These are phyloP conservation scores for Didymella pomorum DNA, from an alignment of 2,329 filamentous ascomycete genomes.

Conservation along the genomic window DNA sequence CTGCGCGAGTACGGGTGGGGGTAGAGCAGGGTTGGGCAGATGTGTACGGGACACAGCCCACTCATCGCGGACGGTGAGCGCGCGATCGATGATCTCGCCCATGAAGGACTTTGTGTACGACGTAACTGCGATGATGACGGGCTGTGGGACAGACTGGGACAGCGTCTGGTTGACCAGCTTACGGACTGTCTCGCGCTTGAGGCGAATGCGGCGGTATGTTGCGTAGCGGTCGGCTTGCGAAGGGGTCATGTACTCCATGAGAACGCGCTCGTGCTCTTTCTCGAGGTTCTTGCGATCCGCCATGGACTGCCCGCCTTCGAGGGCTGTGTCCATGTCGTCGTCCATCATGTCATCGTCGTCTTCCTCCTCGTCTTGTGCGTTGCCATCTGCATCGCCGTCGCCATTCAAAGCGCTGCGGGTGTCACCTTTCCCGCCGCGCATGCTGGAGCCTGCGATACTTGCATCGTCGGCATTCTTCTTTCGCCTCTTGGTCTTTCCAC, in stretches of 20 bases:
- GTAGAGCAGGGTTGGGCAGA: constrained; percentile 43
- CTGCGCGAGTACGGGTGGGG: constrained; percentile 33
- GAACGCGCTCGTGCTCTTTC: constrained; percentile 69
- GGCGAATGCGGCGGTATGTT: constrained; percentile 72
- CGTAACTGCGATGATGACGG: constrained; percentile 77
- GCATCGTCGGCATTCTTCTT: constrained; percentile 38
- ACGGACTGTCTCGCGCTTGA: constrained; percentile 73
- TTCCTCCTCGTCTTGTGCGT: constrained; percentile 66
- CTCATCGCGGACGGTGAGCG: constrained; percentile 74
- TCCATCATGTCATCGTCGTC: constrained; percentile 61
- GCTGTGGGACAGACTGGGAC: constrained; percentile 77
- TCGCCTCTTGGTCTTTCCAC: constrained; percentile 65
- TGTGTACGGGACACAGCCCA: constrained; percentile 64
- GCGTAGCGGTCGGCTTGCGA: constrained; percentile 75
- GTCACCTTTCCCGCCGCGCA: constrained; percentile 36
- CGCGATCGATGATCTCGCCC: constrained; percentile 76
- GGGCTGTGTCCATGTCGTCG: constrained; percentile 54
- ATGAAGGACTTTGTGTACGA: constrained; percentile 80
- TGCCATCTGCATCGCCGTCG: constrained; percentile 62
- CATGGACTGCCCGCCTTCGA: constrained; percentile 61
- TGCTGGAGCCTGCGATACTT: constrained; percentile 50
- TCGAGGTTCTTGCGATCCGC: constrained; percentile 70
- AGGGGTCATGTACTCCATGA: constrained; percentile 70
- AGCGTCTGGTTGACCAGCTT: constrained; percentile 82
- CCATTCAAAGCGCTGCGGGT: constrained; percentile 46